Evolutionary conservation across 352 stramenopile genomes (phyloP).

Genomic region (Saprolegnia diclina): DNA sequence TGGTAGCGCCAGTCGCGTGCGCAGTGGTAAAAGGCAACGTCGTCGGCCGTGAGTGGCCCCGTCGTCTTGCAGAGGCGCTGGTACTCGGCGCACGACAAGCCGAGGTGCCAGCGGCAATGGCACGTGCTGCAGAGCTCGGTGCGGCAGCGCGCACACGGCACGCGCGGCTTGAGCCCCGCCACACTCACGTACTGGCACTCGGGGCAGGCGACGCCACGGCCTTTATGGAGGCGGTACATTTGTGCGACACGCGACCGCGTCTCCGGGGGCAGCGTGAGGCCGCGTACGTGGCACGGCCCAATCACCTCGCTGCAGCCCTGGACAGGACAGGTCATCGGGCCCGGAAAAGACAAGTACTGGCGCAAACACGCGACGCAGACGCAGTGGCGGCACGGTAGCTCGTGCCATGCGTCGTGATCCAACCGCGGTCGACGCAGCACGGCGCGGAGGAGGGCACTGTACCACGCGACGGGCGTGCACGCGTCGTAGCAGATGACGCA

Average conservation of each 20-base stretch:
- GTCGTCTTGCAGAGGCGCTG: neutral
- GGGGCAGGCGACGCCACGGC: neutral
- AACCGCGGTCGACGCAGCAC: too few relatives aligned
- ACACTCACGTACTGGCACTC: neutral
- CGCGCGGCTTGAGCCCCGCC: neutral
- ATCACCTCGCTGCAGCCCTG: neutral
- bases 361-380: too few relatives aligned
- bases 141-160: neutral
- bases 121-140: neutral
- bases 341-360: neutral
- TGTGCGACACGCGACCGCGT: neutral
- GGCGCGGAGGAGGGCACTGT: too few relatives aligned
- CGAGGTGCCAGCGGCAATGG: neutral
- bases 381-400: too few relatives aligned
- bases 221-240: neutral
- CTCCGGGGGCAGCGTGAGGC: neutral
- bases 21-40: neutral
- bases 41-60: neutral
- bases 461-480: too few relatives aligned
- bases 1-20: neutral
- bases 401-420: too few relatives aligned
- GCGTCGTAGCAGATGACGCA: too few relatives aligned
- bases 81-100: neutral
- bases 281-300: neutral
- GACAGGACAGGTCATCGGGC: neutral